Evolutionary conservation across 768 basidiomycete genomes (phyloP).

Genomic region (Candolleomyces efflorescens): DNA sequence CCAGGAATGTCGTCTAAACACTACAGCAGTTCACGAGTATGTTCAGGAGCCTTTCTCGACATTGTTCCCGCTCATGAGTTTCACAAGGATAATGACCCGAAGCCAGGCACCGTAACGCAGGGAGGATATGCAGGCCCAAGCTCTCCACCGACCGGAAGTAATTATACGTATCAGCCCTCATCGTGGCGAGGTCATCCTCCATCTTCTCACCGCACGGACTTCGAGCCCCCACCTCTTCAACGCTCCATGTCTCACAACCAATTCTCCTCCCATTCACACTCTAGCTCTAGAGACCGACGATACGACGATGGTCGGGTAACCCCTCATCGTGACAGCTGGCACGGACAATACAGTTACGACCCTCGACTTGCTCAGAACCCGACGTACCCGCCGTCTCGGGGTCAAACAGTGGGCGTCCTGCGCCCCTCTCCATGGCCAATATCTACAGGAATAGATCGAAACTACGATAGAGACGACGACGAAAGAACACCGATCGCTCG

Average conservation of each 20-base stretch:
- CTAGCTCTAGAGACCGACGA: neutral
- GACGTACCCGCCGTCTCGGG: constrained; percentile 14
- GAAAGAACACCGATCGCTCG: constrained; percentile 32
- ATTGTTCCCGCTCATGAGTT: neutral
- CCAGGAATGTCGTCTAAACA: constrained; percentile 3
- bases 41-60: neutral
- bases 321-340: neutral
- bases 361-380: constrained; percentile 3
- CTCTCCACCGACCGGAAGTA: constrained; percentile 6
- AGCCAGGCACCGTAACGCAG: neutral
- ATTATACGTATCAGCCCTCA: neutral
- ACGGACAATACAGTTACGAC: neutral
- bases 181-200: neutral
- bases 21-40: constrained; percentile 4
- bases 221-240: neutral
- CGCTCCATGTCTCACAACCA: constrained; percentile 6
- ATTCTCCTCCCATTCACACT: neutral
- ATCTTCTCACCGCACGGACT: neutral
- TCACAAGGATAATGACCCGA: neutral
- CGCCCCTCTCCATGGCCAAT: constrained; percentile 21
- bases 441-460: constrained; percentile 20
- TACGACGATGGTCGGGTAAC: neutral
- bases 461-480: constrained; percentile 25
- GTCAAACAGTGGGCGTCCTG: constrained; percentile 9
- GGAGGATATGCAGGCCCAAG: neutral